Base-by-base conservation (phyloP, 2,329 filamentous ascomycete species). In the Penicillium vulpinum region DNA sequence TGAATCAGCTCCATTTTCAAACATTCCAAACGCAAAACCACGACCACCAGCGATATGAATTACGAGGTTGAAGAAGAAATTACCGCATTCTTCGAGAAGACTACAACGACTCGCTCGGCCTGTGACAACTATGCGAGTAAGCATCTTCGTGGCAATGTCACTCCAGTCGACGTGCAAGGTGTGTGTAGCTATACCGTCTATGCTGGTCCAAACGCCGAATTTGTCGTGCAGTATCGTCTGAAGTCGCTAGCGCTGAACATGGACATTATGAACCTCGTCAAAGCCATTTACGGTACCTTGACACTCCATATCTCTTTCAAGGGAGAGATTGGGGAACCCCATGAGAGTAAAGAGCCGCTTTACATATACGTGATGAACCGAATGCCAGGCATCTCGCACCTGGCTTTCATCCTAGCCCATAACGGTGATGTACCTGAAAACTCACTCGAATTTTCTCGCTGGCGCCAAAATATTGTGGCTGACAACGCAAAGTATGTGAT, bases 171-270 rank as follows among this genome's bases (percentile, higher is more conserved):
- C 16, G 64, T 76, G 15, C 70, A 77, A 63, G 73, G 75, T 21
- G 65, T 64, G 28, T 78, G 71, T 61, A 77, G 73, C 66, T 77
- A 78, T 63, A 72, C 71, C 2, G 69, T 77, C 44, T 78, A 76
- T 54, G 71, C 72, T n/a, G 71, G 76, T 4, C 58, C 54, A 10
- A 59, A 68, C 33, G 60, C 58, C 21, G 70, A 75, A 63, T 71
- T 64, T 44, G 70, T 77, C 33, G 70, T 70, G 36, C 74, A 78
- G 62, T 77, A 75, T 61, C 73, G 73, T 46, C 70, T 77, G 11
- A 66, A 67, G 60, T 74, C 70, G 3, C 62, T 74, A 4, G 56
- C 65, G 31, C 64, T 77, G n/a, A 68, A 67, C 21, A 65, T 66
- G 35, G 69, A 76, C 22, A 71, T 61, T 58, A 49, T 39, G 36